phyloP scores from a whole-genome alignment of 1,284 basidiomycete genomes.

The Rhodotorula mucilaginosa region DNA sequence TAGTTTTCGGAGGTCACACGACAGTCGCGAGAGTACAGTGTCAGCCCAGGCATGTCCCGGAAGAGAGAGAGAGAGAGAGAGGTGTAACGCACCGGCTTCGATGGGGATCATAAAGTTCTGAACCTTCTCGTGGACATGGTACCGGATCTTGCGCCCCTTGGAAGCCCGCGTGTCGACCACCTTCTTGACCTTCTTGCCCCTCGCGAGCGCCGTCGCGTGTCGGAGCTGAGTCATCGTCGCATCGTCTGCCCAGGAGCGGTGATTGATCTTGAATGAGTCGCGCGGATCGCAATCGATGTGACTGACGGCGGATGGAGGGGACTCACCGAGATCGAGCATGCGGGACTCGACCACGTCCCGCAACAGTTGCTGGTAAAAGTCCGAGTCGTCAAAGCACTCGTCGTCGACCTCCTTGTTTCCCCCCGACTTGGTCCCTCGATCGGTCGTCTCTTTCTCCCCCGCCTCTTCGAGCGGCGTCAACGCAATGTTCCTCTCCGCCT shows the following conservation, averaged over 20 bases:
- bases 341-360: slow-evolving; percentile 76
- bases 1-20: slow-evolving; percentile 12
- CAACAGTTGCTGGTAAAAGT: slow-evolving; percentile 84
- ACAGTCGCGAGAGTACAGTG: neutral
- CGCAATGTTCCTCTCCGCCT: slow-evolving; percentile 41
- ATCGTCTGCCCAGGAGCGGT: slow-evolving; percentile 25
- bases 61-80: neutral
- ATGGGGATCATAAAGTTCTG: slow-evolving; percentile 93
- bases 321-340: slow-evolving; percentile 42
- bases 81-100: slow-evolving; percentile 28
- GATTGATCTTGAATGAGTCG: too few relatives aligned
- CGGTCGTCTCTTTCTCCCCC: slow-evolving; percentile 51
- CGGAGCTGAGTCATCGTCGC: slow-evolving; percentile 43
- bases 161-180: slow-evolving; percentile 88
- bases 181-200: slow-evolving; percentile 66
- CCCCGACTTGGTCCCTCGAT: neutral
- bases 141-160: slow-evolving; percentile 85
- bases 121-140: slow-evolving; percentile 87
- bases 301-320: neutral
- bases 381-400: slow-evolving; percentile 77
- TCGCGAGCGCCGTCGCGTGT: slow-evolving; percentile 57
- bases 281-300: neutral
- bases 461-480: slow-evolving; percentile 37
- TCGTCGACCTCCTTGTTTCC: slow-evolving; percentile 28
- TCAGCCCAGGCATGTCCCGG: too few relatives aligned